Evolutionary conservation across 2,329 filamentous ascomycete species (phyloP).

Genomic region (Stagonosporopsis vannaccii): DNA sequence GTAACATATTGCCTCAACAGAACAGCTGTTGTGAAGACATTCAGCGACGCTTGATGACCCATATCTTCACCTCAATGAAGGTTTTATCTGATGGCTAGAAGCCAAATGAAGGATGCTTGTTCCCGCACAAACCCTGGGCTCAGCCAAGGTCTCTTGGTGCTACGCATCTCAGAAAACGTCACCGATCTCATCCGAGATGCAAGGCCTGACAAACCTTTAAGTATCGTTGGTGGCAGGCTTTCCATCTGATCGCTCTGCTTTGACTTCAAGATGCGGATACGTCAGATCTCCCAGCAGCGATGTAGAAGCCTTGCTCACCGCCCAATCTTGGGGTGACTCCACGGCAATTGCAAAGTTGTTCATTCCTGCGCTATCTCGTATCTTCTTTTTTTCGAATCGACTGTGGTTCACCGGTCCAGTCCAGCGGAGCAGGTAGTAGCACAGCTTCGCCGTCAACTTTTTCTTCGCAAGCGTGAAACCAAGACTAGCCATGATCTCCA

Average conservation of each 20-base stretch:
- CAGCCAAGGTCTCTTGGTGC: background rate
- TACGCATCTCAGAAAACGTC: background rate
- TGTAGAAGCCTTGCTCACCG: background rate
- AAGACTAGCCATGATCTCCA: slow-evolving; percentile 76
- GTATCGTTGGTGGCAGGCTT: background rate
- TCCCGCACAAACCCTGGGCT: background rate
- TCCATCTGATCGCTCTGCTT: background rate
- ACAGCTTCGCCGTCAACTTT: slow-evolving; percentile 82
- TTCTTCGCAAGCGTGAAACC: slow-evolving; percentile 72
- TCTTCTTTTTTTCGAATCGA: slow-evolving; percentile 73
- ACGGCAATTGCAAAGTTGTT: slow-evolving; percentile 93
- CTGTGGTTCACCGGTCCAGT: slow-evolving; percentile 40
- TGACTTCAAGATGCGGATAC: background rate
- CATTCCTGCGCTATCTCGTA: slow-evolving; percentile 75
- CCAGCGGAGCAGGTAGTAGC: slow-evolving; percentile 86
- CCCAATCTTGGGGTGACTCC: slow-evolving; percentile 8
- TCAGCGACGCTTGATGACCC: background rate
- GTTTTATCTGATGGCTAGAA: background rate
- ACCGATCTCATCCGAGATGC: background rate
- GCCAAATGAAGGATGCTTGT: background rate
- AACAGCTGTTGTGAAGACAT: background rate
- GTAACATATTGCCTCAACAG: background rate
- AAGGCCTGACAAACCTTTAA: background rate
- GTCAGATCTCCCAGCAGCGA: background rate
- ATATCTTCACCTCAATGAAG: background rate